Conservation (phyloP, 192 early-diverging fungal species). For the Allomyces macrogynus region DNA sequence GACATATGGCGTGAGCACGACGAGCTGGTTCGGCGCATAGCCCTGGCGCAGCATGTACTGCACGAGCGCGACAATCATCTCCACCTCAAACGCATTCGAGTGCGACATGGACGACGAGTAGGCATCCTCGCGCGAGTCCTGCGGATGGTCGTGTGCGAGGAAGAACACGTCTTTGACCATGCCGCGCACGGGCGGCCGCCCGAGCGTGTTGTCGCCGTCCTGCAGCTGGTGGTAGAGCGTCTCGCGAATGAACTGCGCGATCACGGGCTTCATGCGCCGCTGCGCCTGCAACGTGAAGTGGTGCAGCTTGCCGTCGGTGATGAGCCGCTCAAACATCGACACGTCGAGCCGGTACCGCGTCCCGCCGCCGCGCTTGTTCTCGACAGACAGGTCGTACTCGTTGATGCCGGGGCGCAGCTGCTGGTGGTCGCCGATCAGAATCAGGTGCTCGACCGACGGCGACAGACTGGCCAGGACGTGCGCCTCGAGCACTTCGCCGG, state of each 20-base stretch:
- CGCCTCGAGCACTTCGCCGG: conserved; percentile 17
- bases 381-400: conserved; percentile 4
- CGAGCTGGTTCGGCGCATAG: conserved; percentile 11
- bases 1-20: conserved; percentile 18
- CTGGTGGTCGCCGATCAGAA: conserved; percentile 16
- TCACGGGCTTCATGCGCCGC: conserved; percentile 17
- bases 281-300: conserved; percentile 9
- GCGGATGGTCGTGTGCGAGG: conserved; percentile 9
- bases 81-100: conserved; percentile 11
- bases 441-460: conserved; percentile 8
- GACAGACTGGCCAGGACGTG: conserved; percentile 12
- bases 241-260: conserved; percentile 8
- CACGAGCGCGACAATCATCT: conserved; percentile 12
- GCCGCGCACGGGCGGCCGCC: conserved; percentile 9
- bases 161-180: conserved; percentile 13
- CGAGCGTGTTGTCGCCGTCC: conserved; percentile 4
- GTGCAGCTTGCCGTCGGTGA: conserved; percentile 2
- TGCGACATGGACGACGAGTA: conserved; percentile 3
- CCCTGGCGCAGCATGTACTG: conserved; percentile 14
- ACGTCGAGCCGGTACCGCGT: conserved; percentile 12
- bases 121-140: conserved; percentile 5
- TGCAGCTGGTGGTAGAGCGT: conserved; percentile 12
- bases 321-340: conserved; percentile 13
- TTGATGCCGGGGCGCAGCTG: conserved; percentile 11
- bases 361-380: conserved; percentile 1